A percentile compares a stretch with the other conserved stretches of the same genome.
Evolutionary conservation across 1,284 basidiomycete genomes (phyloP).

Genomic region (Pyrrhoderma noxium): DNA sequence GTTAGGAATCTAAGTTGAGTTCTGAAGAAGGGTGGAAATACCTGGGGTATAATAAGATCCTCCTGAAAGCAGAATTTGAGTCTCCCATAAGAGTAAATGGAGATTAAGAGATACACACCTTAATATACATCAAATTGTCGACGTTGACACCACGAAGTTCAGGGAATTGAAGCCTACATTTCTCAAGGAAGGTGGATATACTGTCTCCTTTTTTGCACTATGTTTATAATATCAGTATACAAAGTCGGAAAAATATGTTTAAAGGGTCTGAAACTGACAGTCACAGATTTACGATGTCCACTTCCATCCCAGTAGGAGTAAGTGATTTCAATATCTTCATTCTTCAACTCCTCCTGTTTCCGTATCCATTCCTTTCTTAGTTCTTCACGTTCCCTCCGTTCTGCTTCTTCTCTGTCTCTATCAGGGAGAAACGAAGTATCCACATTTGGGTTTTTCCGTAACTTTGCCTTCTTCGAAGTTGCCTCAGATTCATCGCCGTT

Average conservation of each 20-base stretch:
- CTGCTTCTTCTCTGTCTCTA: conserved; percentile 88
- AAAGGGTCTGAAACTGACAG: conserved; percentile 44
- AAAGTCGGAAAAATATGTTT: neutral
- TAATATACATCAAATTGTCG: conserved; percentile 98
- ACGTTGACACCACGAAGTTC: conserved; percentile 86
- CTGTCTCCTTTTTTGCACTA: conserved; percentile 99
- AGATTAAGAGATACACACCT: conserved; percentile 44
- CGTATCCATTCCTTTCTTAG: conserved; percentile 86
- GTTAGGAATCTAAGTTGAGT: too few species aligned
- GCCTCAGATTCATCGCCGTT: conserved; percentile 33
- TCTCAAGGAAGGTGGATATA: conserved; percentile 84
- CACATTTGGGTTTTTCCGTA: conserved; percentile 92
- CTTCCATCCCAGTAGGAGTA: conserved; percentile 99
- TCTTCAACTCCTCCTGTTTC: conserved; percentile 84
- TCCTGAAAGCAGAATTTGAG: conserved; percentile 46
- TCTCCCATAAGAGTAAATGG: neutral
- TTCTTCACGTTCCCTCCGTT: conserved; percentile 82
- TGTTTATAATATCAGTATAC: neutral
- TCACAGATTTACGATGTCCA: conserved; percentile 90
- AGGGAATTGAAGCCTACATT: conserved; percentile 87
- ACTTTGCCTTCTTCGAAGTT: conserved; percentile 63
- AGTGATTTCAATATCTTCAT: conserved; percentile 84
- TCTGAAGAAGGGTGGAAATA: conserved; percentile 39
- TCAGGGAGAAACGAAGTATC: conserved; percentile 99
- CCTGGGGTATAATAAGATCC: conserved; percentile 92